Conservation (phyloP, 208 protist genomes). For the Leishmania braziliensis region DNA sequence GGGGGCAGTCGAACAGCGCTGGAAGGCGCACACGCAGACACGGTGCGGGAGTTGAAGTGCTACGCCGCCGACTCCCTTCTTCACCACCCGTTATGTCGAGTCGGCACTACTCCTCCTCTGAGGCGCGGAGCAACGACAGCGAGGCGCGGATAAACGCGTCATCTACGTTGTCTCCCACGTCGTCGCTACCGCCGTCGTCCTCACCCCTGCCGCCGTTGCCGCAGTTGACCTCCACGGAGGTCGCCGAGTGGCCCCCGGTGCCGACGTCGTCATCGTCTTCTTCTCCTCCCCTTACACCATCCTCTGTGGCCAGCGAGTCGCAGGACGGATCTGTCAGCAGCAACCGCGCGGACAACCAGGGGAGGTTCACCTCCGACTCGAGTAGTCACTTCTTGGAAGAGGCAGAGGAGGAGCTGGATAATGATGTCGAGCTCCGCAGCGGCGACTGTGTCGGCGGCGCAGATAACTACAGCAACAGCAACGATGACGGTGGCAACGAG, state of each 20-base stretch:
- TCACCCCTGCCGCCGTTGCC: not conserved
- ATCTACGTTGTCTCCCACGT: not conserved
- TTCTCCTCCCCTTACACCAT: not conserved
- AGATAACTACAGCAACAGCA: not conserved
- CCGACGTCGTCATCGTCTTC: slow-evolving; percentile 9
- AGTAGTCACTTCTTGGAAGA: not conserved
- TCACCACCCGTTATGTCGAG: not conserved
- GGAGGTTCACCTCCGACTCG: not conserved
- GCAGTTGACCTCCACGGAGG: slow-evolving; percentile 18
- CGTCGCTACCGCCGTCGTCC: not conserved
- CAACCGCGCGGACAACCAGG: not conserved
- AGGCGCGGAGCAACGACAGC: not conserved
- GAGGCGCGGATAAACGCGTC: not conserved
- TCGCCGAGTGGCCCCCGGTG: slow-evolving; percentile 15
- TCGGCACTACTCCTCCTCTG: not conserved
- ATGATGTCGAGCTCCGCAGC: not conserved
- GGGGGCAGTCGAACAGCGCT: too few species aligned
- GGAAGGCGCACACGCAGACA: not conserved
- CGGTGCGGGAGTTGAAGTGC: not conserved
- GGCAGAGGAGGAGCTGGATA: not conserved
- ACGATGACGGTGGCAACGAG: not conserved
- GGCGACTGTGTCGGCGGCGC: not conserved
- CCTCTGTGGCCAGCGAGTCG: not conserved
- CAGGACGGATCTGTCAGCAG: not conserved
- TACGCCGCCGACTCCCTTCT: not conserved